Conservation (phyloP, 495 filamentous ascomycete species). For the Hypoxylon lienhwacheense region DNA sequence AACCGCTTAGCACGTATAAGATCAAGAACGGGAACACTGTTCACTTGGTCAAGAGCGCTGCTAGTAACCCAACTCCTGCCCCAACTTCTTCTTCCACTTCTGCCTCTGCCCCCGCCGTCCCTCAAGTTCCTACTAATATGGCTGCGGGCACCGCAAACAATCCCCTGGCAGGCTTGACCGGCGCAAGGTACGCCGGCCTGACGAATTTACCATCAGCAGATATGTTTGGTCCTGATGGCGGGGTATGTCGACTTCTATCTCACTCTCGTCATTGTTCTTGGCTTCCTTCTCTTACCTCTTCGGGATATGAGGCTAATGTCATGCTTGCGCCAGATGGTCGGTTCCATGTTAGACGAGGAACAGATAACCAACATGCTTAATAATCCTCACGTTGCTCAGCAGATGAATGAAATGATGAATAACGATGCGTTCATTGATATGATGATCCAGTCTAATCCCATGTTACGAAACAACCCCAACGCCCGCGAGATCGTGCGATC, state of each 20-base stretch:
- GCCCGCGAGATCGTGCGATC: conserved; percentile 82
- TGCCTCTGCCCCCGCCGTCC: conserved; percentile 53
- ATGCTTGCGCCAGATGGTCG: conserved; percentile 73
- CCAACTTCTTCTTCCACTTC: conserved; percentile 56
- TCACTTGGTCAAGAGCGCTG: conserved; percentile 93
- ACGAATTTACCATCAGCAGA: conserved; percentile 83
- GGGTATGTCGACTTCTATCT: conserved; percentile 63
- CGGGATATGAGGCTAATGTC: conserved; percentile 37
- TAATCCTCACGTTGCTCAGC: conserved; percentile 78
- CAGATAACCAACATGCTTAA: conserved; percentile 80
- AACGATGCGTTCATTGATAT: conserved; percentile 91
- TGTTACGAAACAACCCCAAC: conserved; percentile 81
- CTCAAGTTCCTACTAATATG: conserved; percentile 81
- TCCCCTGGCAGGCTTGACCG: conserved; percentile 86
- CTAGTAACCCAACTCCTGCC: conserved; percentile 77
- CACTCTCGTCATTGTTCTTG: neutral
- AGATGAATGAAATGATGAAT: conserved; percentile 89
- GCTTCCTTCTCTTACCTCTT: too few species aligned
- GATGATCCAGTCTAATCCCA: conserved; percentile 87
- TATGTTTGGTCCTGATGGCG: conserved; percentile 94
- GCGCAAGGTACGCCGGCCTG: conserved; percentile 91
- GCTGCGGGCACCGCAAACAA: conserved; percentile 91
- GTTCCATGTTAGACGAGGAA: conserved; percentile 73
- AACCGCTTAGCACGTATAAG: conserved; percentile 83
- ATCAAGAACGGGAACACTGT: conserved; percentile 95